Evolutionary conservation across 164 flowering plant genomes (phyloP).

Genomic region (Annona cherimola): DNA sequence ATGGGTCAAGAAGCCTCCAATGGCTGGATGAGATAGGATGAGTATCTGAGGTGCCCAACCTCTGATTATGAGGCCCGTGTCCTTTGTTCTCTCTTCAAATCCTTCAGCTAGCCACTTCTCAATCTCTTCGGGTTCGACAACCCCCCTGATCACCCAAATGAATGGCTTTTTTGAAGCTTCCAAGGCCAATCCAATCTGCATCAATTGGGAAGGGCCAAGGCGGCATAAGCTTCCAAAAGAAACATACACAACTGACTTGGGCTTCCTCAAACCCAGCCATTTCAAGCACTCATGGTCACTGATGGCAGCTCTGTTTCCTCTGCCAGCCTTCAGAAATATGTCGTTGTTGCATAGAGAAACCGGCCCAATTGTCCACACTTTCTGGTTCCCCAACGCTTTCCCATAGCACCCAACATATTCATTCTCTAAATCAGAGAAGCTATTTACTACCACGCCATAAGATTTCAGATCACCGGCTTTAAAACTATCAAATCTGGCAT

Average conservation of each 20-base stretch:
- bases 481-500: neutral
- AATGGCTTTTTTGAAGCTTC: constrained; percentile 37
- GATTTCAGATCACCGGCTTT: constrained; percentile 14
- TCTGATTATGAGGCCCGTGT: constrained; percentile 18
- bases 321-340: constrained; percentile 19
- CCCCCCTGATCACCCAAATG: constrained; percentile 35
- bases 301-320: constrained; percentile 30
- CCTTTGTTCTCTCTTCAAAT: constrained; percentile 16
- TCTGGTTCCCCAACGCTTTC: constrained; percentile 15
- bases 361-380: constrained; percentile 46
- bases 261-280: constrained; percentile 32
- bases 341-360: constrained; percentile 30
- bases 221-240: constrained; percentile 33
- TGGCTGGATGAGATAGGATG: no score
- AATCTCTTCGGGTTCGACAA: constrained; percentile 1
- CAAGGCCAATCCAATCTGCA: constrained; percentile 33
- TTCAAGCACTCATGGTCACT: constrained; percentile 21
- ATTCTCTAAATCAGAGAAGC: constrained; percentile 34
- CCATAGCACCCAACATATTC: constrained; percentile 21
- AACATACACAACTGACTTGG: constrained; percentile 31
- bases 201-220: constrained; percentile 17
- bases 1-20: no score
- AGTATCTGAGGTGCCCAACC: constrained; percentile 28
- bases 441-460: constrained; percentile 33
- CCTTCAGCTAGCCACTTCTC: constrained; percentile 5